Evolutionary conservation across 176 grass and related monocot species (phyloP).

Genomic region (Triticum monococcum): DNA sequence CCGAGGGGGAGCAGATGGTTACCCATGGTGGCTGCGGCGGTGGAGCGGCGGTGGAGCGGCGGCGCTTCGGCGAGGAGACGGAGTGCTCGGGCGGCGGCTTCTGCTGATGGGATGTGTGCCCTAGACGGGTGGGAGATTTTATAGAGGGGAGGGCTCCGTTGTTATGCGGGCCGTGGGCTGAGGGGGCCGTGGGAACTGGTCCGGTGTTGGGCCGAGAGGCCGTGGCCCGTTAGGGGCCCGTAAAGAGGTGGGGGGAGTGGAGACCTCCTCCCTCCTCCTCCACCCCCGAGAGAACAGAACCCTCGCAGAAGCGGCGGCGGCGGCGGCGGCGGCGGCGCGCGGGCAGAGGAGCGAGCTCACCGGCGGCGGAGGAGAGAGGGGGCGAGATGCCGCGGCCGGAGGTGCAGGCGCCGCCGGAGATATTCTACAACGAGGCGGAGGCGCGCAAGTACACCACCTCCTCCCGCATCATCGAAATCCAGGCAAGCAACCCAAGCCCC

Average conservation of each 20-base stretch:
- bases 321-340: constrained; percentile 25
- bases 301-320: background rate
- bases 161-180: background rate
- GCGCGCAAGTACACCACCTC: constrained; percentile 97
- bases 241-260: background rate
- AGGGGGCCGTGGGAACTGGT: background rate
- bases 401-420: constrained; percentile 89
- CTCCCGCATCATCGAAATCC: constrained; percentile 97
- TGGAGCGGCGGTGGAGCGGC: background rate
- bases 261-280: too few relatives aligned
- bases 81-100: background rate
- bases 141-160: constrained; percentile 1
- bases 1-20: background rate
- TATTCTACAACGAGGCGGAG: constrained; percentile 95
- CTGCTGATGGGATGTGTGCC: background rate
- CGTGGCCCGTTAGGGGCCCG: background rate
- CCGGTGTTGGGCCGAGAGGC: background rate
- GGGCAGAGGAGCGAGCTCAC: background rate
- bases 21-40: constrained; percentile 47
- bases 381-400: constrained; percentile 79
- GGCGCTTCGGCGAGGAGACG: background rate
- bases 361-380: background rate
- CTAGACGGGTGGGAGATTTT: background rate
- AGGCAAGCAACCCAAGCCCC: constrained; percentile 27
- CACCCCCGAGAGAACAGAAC: background rate